Evolutionary conservation across 768 basidiomycete species (phyloP).

Genomic region (Kondoa malvinella): DNA sequence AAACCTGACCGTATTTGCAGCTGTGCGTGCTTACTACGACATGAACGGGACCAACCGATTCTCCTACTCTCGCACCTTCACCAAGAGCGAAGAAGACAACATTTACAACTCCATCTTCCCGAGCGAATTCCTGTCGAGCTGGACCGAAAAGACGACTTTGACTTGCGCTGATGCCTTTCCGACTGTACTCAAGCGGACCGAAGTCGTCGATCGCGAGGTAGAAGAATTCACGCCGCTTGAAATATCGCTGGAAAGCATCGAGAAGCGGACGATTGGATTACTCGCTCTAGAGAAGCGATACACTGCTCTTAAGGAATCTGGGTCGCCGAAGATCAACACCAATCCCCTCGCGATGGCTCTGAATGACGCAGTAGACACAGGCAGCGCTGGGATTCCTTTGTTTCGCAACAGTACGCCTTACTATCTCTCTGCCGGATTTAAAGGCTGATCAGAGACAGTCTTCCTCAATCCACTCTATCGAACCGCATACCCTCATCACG

Average conservation of each 20-base stretch:
- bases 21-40: conserved; percentile 58
- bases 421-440: conserved; percentile 48
- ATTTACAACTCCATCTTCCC: conserved; percentile 22
- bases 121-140: conserved; percentile 31
- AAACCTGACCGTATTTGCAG: neutral
- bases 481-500: conserved; percentile 50
- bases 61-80: conserved; percentile 53
- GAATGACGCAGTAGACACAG: conserved; percentile 71
- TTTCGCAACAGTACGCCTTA: conserved; percentile 29
- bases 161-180: conserved; percentile 46
- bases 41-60: conserved; percentile 73
- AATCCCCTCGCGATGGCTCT: conserved; percentile 70
- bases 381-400: conserved; percentile 42
- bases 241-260: conserved; percentile 63
- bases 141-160: conserved; percentile 62
- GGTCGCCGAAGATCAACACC: conserved; percentile 43
- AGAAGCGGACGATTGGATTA: conserved; percentile 62
- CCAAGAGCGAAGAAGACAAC: conserved; percentile 39
- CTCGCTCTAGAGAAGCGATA: conserved; percentile 51
- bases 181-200: conserved; percentile 73
- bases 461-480: conserved; percentile 61
- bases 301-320: conserved; percentile 57
- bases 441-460: conserved; percentile 24
- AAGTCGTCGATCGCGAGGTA: conserved; percentile 53
- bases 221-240: conserved; percentile 72